A percentile compares a stretch with the other conserved stretches of the same genome.
phyloP scores from a whole-genome alignment of 2,329 filamentous ascomycete species.

The Dactylellina cionopaga region DNA sequence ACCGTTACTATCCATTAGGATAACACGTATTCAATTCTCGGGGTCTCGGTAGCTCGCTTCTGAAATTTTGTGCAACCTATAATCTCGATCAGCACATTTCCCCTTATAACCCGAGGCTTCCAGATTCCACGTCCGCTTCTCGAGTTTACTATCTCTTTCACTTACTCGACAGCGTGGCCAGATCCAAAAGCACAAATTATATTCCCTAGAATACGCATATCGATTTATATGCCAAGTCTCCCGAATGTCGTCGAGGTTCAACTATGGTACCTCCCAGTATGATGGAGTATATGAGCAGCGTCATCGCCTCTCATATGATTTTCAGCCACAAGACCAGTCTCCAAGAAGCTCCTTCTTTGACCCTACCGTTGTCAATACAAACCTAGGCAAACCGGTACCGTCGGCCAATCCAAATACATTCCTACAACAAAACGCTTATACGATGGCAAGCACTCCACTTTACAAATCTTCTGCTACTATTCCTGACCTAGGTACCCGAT shows the following conservation, averaged over 20 bases:
- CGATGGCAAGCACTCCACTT: background rate
- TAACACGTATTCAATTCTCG: too few relatives aligned
- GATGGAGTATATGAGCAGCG: background rate
- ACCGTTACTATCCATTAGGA: too few relatives aligned
- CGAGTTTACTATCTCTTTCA: too few relatives aligned
- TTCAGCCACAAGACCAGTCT: background rate
- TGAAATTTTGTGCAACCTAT: too few relatives aligned
- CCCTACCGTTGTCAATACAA: background rate
- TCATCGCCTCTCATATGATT: background rate
- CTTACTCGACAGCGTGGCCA: too few relatives aligned
- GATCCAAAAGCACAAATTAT: background rate
- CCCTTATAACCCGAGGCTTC: too few relatives aligned
- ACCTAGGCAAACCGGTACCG: background rate
- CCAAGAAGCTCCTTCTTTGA: background rate
- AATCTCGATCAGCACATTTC: too few relatives aligned
- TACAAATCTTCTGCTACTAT: background rate
- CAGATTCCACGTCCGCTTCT: too few relatives aligned
- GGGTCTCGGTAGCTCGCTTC: too few relatives aligned
- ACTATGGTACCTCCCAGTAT: background rate
- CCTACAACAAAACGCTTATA: background rate
- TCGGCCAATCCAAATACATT: background rate
- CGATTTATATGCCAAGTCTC: background rate
- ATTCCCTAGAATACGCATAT: background rate
- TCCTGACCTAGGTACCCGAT: background rate
- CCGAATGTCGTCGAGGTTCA: constrained; percentile 7